phyloP scores from a whole-genome alignment of 495 filamentous ascomycete genomes.

The Penicillium pulvis region DNA sequence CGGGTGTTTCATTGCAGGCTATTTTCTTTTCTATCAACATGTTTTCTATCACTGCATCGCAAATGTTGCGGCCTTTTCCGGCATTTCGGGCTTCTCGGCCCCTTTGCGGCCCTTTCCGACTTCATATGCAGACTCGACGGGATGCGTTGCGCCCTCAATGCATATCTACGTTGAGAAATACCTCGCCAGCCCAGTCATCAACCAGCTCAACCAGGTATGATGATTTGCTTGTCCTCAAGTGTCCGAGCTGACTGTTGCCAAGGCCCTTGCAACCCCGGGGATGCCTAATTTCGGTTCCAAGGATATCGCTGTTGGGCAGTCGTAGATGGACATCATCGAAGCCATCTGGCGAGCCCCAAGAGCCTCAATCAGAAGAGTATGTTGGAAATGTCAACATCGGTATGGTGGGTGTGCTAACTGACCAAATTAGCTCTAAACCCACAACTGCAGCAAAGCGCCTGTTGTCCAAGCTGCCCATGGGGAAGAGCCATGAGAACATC shows the following conservation, averaged over 20 bases:
- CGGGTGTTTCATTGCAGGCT: not conserved
- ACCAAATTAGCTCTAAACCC: conserved; percentile 6
- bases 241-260: conserved; percentile 7
- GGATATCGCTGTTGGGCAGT: conserved; percentile 12
- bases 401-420: not conserved
- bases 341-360: conserved; percentile 21
- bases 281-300: conserved; percentile 3
- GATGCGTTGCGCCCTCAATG: conserved; percentile 10
- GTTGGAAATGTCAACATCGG: not conserved
- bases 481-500: conserved; percentile 78
- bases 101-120: conserved; percentile 1
- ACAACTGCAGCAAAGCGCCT: conserved; percentile 30
- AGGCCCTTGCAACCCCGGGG: conserved; percentile 7
- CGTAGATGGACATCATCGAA: conserved; percentile 32
- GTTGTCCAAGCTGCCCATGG: conserved; percentile 53
- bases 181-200: conserved; percentile 7
- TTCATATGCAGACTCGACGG: conserved; percentile 7
- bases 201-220: conserved; percentile 19
- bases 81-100: conserved; percentile 10
- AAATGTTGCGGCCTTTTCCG: conserved; percentile 14
- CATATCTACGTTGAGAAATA: conserved; percentile 16
- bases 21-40: conserved; percentile 15
- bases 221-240: not conserved
- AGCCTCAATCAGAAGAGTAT: conserved; percentile 19
- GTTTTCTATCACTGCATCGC: conserved; percentile 15